These are phyloP conservation scores for Quercus suber DNA, from an alignment of 306 rosid species.

Conservation along the genomic window DNA sequence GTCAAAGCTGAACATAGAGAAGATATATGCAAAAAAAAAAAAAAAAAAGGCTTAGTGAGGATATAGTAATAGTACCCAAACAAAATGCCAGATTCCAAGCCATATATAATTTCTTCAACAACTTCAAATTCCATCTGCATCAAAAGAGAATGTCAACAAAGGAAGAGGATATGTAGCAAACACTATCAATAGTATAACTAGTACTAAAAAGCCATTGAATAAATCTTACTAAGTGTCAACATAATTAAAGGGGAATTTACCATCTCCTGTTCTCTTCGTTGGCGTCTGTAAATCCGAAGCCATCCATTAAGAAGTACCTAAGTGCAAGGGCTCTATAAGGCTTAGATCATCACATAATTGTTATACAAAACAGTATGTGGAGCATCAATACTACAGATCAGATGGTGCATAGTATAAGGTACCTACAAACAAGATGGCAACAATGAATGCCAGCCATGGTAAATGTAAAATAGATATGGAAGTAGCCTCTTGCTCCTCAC, in stretches of 20 bases:
- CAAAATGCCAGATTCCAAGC: conserved; percentile 96
- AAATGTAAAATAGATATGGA: conserved; percentile 71
- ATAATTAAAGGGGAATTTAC: conserved; percentile 39
- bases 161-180: background rate
- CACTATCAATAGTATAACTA: background rate
- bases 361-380: background rate
- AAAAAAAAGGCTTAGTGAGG: conserved; percentile 11
- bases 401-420: conserved; percentile 59
- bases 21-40: background rate
- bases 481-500: conserved; percentile 86
- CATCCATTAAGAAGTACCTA: conserved; percentile 87
- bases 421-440: conserved; percentile 97
- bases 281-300: conserved; percentile 79
- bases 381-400: conserved; percentile 17
- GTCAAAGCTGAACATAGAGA: conserved; percentile 7
- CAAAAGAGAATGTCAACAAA: conserved; percentile 33
- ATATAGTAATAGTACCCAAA: conserved; percentile 68
- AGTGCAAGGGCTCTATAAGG: conserved; percentile 8
- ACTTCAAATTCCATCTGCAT: conserved; percentile 90
- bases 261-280: conserved; percentile 91
- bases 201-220: conserved; percentile 9
- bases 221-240: conserved; percentile 16
- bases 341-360: conserved; percentile 16
- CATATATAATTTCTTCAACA: conserved; percentile 89
- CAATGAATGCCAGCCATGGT: conserved; percentile 80